These are phyloP conservation scores for Sporothrix variecibatus DNA, from an alignment of 2,329 filamentous ascomycete species.

Conservation along the genomic window DNA sequence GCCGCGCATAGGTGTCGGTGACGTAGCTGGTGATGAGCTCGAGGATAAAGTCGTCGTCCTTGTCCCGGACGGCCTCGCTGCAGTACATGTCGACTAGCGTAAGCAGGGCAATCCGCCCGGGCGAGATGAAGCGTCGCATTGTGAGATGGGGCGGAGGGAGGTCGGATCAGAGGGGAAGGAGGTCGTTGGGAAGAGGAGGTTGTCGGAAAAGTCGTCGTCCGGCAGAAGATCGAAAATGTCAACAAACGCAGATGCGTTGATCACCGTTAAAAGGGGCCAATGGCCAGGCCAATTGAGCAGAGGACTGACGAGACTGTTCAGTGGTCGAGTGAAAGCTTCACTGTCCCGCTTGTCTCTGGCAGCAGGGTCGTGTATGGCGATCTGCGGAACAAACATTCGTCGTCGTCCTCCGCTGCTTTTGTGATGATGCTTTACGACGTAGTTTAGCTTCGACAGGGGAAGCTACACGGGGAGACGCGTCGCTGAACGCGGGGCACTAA, in stretches of 20 bases:
- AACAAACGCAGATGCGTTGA: neutral
- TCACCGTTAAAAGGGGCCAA: neutral
- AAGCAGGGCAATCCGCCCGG: constrained; percentile 73
- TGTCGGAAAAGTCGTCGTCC: too few species aligned
- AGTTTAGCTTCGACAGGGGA: neutral
- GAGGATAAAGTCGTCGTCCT: constrained; percentile 45
- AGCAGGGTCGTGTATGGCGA: too few species aligned
- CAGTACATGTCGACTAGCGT: constrained; percentile 80
- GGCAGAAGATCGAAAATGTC: neutral
- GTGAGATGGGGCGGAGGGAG: neutral
- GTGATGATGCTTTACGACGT: neutral
- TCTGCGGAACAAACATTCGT: neutral
- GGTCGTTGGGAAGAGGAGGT: neutral
- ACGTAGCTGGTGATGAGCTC: constrained; percentile 51
- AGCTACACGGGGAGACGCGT: constrained; percentile 1
- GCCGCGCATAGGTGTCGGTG: constrained; percentile 45
- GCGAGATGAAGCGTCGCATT: constrained; percentile 31
- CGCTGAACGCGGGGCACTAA: constrained; percentile 15
- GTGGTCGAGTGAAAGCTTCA: neutral
- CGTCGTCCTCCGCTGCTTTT: neutral
- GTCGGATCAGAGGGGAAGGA: neutral
- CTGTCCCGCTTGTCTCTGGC: neutral
- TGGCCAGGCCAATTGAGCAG: neutral
- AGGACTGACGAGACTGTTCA: neutral
- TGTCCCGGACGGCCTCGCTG: constrained; percentile 55